Percentiles rank a stretch among this genome's conserved stretches.
Evolutionary conservation across 108 stramenopile genomes (phyloP).

Genomic region (Nannochloropsis gaditana): DNA sequence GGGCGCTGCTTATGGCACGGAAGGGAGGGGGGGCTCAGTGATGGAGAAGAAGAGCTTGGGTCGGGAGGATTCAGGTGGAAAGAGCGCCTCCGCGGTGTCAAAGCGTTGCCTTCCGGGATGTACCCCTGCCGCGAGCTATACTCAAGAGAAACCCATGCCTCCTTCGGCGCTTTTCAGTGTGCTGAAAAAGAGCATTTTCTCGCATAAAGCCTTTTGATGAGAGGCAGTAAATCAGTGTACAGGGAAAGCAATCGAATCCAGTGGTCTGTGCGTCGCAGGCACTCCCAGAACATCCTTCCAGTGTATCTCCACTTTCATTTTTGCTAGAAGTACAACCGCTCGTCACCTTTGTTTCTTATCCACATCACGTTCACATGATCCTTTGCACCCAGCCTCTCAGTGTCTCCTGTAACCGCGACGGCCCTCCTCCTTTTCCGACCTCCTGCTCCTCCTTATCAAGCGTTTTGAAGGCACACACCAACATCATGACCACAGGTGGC

Average conservation of each 20-base stretch:
- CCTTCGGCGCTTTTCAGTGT: background rate
- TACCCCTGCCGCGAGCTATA: no score
- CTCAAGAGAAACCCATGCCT: background rate
- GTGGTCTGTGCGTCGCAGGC: no score
- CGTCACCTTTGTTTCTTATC: background rate
- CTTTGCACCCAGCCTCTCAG: background rate
- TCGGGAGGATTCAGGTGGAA: no score
- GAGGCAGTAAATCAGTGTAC: no score
- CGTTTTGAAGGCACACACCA: conserved; percentile 17
- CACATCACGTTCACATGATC: background rate
- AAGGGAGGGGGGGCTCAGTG: background rate
- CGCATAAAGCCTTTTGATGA: background rate
- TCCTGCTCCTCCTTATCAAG: background rate
- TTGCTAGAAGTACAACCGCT: background rate
- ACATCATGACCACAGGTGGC: background rate
- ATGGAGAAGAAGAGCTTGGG: background rate
- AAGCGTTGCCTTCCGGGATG: no score
- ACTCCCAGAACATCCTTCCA: no score
- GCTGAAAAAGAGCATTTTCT: background rate
- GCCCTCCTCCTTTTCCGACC: background rate
- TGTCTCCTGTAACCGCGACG: background rate
- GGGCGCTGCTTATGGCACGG: background rate
- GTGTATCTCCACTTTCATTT: no score
- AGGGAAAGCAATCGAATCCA: no score
- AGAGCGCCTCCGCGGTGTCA: no score